A percentile compares a stretch with the other conserved stretches of the same genome.
These are phyloP conservation scores for Boeremia lycopersici DNA, from an alignment of 2,329 filamentous ascomycete species.

Conservation along the genomic window DNA sequence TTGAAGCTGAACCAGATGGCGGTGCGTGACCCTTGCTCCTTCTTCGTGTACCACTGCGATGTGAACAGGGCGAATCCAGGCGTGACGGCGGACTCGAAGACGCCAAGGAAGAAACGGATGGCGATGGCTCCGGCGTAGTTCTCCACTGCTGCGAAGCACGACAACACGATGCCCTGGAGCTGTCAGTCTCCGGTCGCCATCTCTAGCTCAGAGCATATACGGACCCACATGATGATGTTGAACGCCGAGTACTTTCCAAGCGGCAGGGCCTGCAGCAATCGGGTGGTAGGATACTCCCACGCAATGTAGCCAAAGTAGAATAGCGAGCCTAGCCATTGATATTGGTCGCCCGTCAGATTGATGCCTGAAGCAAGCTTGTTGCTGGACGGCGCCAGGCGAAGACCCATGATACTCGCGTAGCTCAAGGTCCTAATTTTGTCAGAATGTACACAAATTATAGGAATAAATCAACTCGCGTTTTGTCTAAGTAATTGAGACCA, in stretches of 20 bases:
- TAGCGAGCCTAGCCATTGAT: constrained; percentile 58
- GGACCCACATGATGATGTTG: constrained; percentile 24
- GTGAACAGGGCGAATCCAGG: constrained; percentile 73
- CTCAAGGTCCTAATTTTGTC: constrained; percentile 47
- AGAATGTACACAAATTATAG: no score
- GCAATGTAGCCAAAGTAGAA: constrained; percentile 62
- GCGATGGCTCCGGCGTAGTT: constrained; percentile 67
- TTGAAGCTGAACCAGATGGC: constrained; percentile 74
- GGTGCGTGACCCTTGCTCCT: constrained; percentile 67
- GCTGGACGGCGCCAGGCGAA: constrained; percentile 44
- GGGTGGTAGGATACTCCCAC: constrained; percentile 71
- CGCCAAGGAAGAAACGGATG: constrained; percentile 70
- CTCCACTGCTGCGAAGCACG: constrained; percentile 66
- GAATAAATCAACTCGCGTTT: neutral
- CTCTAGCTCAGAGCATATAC: neutral
- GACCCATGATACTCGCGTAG: constrained; percentile 59
- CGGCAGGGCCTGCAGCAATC: constrained; percentile 67
- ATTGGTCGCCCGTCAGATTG: constrained; percentile 56
- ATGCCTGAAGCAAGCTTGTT: constrained; percentile 49
- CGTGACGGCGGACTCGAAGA: constrained; percentile 71
- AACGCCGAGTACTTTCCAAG: constrained; percentile 65
- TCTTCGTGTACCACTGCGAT: constrained; percentile 74
- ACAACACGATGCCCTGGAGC: constrained; percentile 59
- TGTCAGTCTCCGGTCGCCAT: constrained; percentile 2
- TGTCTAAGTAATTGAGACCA: constrained; percentile 62